A percentile compares a stretch with the other conserved stretches of the same genome.
Conservation (phyloP, 768 basidiomycete genomes). For the Boletus pseudo-olivaceus region DNA sequence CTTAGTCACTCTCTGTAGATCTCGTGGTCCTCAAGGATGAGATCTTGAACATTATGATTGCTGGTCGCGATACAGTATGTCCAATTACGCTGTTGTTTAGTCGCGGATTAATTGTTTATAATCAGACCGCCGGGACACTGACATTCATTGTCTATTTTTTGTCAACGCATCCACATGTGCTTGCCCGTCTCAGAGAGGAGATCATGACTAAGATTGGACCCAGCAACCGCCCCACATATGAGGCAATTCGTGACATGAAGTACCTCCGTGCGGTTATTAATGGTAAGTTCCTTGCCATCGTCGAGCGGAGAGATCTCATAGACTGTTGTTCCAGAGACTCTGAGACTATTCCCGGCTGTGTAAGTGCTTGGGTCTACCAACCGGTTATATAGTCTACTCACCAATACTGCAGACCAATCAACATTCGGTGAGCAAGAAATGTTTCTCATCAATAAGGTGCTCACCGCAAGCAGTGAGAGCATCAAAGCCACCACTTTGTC, state of each 20-base stretch:
- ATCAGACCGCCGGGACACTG: conserved; percentile 38
- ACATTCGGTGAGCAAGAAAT: conserved; percentile 35
- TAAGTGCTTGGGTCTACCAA: conserved; percentile 1
- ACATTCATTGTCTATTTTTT: conserved; percentile 43
- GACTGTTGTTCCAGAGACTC: conserved; percentile 38
- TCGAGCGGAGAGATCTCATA: background rate
- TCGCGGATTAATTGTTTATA: conserved; percentile 6
- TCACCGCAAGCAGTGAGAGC: conserved; percentile 36
- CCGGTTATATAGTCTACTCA: background rate
- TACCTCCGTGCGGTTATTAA: conserved; percentile 64
- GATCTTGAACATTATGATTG: conserved; percentile 35
- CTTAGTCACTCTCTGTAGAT: conserved; percentile 15
- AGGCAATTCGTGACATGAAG: conserved; percentile 59
- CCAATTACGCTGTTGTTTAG: background rate
- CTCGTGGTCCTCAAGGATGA: conserved; percentile 30
- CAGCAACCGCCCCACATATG: conserved; percentile 45
- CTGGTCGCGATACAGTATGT: conserved; percentile 28
- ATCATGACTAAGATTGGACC: conserved; percentile 51
- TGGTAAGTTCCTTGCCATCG: conserved; percentile 32
- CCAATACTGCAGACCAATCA: conserved; percentile 38
- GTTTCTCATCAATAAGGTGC: background rate
- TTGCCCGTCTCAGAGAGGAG: conserved; percentile 50
- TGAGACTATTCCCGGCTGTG: conserved; percentile 55
- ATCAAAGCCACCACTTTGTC: conserved; percentile 48
- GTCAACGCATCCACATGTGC: conserved; percentile 46